Base-by-base conservation (phyloP, 2,329 filamentous ascomycete genomes). In the Tolypocladium endophyticum region DNA sequence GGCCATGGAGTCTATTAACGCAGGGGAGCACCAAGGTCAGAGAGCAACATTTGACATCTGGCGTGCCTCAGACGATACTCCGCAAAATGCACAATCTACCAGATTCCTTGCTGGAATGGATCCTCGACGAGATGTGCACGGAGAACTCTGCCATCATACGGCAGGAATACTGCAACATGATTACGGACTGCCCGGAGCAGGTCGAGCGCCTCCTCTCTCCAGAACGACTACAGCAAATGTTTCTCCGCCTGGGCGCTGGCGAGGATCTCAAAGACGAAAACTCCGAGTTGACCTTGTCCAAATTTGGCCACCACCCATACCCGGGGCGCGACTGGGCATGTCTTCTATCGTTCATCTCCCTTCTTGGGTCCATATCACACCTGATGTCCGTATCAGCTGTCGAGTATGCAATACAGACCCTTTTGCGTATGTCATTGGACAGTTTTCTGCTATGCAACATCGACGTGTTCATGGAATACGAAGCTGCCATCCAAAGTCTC, bases 21-120 rank as follows among this genome's bases (percentile, higher is more conserved):
- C 77, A 83, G 38, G 73, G 79, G 0, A 73, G 66, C 58, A 58
- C 60, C 18, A 61, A 73, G 8, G 74, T 77, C 45, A 79, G 87
- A 56, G 76, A 83, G 59, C 81, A 85, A 64, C 77, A 82, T 43
- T 81, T 91, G 58, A 72, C 84, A 30, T 85, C 83, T 25, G 87
- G 88, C 1, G 73, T 88, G 59, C 78, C 86, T 1, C 79, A 82
- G 59, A 79, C 82, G 53, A 74, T 87, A 18, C 56, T 74, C 4
- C 58, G 55, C 6, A 69, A 68, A 54, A 64, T 60, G 1, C 65
- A 65, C 16, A 64, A 62, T 11, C 69, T 91, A 16, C 84, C 88
- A 0, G 83, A 89, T 61, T 80, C 87, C 59, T 67, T 91, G 1
- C 79, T 90, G 56, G 66, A 80, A 20, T 92, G 89, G 88, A 75